Evolutionary conservation across 352 stramenopile genomes (phyloP).

Genomic region (Plasmopara halstedii): DNA sequence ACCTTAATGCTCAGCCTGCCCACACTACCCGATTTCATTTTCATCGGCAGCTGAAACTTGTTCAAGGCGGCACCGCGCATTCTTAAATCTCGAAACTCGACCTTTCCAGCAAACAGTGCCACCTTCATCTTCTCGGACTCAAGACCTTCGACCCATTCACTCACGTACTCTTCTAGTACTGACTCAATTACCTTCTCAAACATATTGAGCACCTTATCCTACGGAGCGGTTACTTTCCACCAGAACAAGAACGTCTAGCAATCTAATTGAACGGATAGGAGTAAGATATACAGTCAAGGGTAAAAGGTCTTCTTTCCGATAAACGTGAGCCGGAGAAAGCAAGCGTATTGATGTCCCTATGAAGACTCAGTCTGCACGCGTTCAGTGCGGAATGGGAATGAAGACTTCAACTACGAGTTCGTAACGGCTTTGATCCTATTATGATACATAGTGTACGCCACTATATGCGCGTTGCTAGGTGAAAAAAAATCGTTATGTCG

Average conservation of each 20-base stretch:
- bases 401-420: slow-evolving; percentile 24
- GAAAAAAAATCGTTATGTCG: slow-evolving; percentile 30
- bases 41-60: slow-evolving; percentile 74
- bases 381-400: slow-evolving; percentile 20
- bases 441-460: neutral
- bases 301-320: slow-evolving; percentile 1
- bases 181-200: slow-evolving; percentile 83
- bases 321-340: neutral
- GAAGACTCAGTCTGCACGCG: slow-evolving; percentile 7
- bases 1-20: slow-evolving; percentile 72
- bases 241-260: neutral
- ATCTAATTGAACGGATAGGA: slow-evolving; percentile 2
- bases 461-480: slow-evolving; percentile 8
- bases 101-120: slow-evolving; percentile 72
- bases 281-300: neutral
- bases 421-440: slow-evolving; percentile 7
- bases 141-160: slow-evolving; percentile 76
- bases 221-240: slow-evolving; percentile 7
- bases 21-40: slow-evolving; percentile 63
- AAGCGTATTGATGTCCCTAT: neutral
- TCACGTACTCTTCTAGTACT: slow-evolving; percentile 81
- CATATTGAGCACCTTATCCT: slow-evolving; percentile 25
- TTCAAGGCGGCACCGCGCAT: slow-evolving; percentile 60
- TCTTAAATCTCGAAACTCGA: slow-evolving; percentile 73
- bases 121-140: slow-evolving; percentile 86